Evolutionary conservation across 495 filamentous ascomycete genomes (phyloP).

Genomic region (Lasiosphaeria hispida): DNA sequence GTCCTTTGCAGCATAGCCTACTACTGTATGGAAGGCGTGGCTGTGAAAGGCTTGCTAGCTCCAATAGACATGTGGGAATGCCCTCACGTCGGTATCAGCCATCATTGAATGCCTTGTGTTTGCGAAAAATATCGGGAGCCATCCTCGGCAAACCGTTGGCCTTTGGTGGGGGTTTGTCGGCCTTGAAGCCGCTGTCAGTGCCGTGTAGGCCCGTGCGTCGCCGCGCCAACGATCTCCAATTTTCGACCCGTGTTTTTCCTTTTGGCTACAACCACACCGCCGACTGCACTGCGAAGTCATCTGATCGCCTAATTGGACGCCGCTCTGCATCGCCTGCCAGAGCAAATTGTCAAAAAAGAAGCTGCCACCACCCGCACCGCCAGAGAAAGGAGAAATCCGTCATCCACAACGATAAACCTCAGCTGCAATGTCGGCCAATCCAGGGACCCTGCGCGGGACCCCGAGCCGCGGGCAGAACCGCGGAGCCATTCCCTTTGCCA

Average conservation of each 20-base stretch:
- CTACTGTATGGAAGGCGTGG: too few relatives aligned
- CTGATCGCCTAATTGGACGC: conserved; percentile 16
- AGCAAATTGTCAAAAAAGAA: neutral
- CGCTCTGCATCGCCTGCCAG: conserved; percentile 1
- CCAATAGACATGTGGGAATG: too few relatives aligned
- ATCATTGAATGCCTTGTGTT: too few relatives aligned
- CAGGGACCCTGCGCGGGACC: conserved; percentile 56
- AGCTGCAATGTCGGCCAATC: conserved; percentile 33
- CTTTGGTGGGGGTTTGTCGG: conserved; percentile 7
- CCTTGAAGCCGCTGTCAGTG: neutral
- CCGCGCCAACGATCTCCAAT: conserved; percentile 23
- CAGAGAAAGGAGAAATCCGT: neutral
- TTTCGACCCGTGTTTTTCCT: conserved; percentile 21
- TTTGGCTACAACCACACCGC: conserved; percentile 3
- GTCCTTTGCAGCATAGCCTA: too few relatives aligned
- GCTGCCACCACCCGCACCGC: neutral
- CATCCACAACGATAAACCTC: neutral
- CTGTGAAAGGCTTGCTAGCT: too few relatives aligned
- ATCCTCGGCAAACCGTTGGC: neutral
- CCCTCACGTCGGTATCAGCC: too few relatives aligned
- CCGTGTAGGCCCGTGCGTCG: conserved; percentile 23
- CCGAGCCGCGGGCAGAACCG: conserved; percentile 59
- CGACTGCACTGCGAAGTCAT: conserved; percentile 3
- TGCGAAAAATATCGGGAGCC: neutral
- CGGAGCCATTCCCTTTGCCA: conserved; percentile 66